Conservation (phyloP, 176 grass and related monocot genomes). For the Hordeum marinum region DNA sequence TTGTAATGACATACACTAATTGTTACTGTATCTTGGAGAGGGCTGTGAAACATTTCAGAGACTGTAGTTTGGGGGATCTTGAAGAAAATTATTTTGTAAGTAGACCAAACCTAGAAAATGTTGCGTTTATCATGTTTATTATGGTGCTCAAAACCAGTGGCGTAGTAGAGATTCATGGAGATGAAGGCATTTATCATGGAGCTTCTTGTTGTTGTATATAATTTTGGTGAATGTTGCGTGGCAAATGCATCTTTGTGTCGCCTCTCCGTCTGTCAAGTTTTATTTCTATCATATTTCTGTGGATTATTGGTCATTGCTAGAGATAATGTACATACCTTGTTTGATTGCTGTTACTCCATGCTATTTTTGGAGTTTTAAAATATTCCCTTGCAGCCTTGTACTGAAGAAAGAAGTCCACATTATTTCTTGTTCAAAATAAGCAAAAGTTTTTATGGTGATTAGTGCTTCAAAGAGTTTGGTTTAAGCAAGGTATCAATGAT, state of each 20-base stretch:
- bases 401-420: neutral
- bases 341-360: constrained; percentile 8
- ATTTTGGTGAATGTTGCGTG: neutral
- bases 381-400: neutral
- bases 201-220: neutral
- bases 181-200: neutral
- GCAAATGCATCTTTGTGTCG: neutral
- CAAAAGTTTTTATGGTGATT: constrained; percentile 1
- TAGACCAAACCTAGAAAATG: neutral
- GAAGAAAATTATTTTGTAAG: neutral
- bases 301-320: neutral
- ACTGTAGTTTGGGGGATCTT: neutral
- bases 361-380: constrained; percentile 4
- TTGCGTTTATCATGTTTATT: neutral
- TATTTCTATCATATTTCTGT: neutral
- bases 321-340: neutral
- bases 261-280: neutral
- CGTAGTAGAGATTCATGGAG: neutral
- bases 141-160: neutral
- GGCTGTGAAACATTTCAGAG: neutral
- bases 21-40: neutral
- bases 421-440: neutral
- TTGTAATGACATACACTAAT: neutral
- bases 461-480: neutral
- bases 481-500: constrained; percentile 24